These are phyloP conservation scores for Lophiotrema nucula DNA, from an alignment of 495 filamentous ascomycete species.

Conservation along the genomic window DNA sequence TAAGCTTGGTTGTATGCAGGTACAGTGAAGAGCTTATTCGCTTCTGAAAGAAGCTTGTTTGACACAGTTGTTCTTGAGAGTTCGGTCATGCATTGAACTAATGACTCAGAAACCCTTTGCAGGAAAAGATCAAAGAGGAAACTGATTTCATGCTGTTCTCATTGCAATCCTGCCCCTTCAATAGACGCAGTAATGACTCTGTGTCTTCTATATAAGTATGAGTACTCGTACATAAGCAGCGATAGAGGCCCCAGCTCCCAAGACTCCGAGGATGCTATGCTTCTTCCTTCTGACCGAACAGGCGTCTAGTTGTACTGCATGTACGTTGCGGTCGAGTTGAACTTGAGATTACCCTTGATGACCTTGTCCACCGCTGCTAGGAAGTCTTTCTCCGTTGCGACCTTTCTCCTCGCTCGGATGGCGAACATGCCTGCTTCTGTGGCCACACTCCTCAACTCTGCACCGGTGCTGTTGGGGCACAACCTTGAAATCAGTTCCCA, in stretches of 20 bases:
- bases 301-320: slow-evolving; percentile 93
- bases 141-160: too few species aligned
- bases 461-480: slow-evolving; percentile 95
- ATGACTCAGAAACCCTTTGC: too few species aligned
- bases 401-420: slow-evolving; percentile 93
- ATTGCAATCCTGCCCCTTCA: too few species aligned
- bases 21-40: too few species aligned
- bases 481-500: slow-evolving; percentile 97
- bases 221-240: slow-evolving; percentile 16
- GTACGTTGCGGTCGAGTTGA: slow-evolving; percentile 97
- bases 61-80: too few species aligned
- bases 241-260: not conserved
- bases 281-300: not conserved
- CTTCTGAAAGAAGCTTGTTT: too few species aligned
- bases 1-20: too few species aligned
- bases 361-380: slow-evolving; percentile 97
- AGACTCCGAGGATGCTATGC: slow-evolving; percentile 17
- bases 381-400: slow-evolving; percentile 99
- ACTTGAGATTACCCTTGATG: slow-evolving; percentile 98
- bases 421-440: slow-evolving; percentile 99
- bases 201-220: too few species aligned
- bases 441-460: slow-evolving; percentile 90
- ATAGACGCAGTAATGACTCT: too few species aligned
- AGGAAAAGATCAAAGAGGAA: too few species aligned
- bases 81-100: too few species aligned